Evolutionary conservation across 495 filamentous ascomycete genomes (phyloP), one percentile per base, ranked within the genome.

Genomic region (Delitschia confertaspora): DNA sequence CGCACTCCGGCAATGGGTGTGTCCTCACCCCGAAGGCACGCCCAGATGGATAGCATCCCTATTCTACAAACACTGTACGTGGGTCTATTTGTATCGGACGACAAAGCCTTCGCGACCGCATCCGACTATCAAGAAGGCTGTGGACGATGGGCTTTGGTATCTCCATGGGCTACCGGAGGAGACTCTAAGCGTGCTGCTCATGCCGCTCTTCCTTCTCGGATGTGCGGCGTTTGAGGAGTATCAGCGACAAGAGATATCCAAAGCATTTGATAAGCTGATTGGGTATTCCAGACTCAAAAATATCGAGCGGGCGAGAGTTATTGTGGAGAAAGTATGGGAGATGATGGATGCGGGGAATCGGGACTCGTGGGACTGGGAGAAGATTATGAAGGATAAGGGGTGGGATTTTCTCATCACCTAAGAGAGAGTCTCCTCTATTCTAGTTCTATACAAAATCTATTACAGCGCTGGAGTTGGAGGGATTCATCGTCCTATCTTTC

Each of bases 341-440:
- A 66, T 85, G 24, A 94, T 95, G 86, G 82, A 83, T 47, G 67
- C 57, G 3, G 79, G 77, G 10, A 85, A 87, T 64, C 67, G 73
- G 24, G 79, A 74, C 36, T 75, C 71, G 21, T 95, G 88, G 88
- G 88, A 95, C 61, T 93, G 87, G 88, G 85, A 93, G 57, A 75
- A 72, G 32, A 81, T 93, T 39, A 85, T 88, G 30, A 68, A 72
- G 25, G 63, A 73, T 17, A 79, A 87, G 71, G 82, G 79, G 16
- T 78, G 85, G 65, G 85, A 93, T 63, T 93, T 94, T 61, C 67
- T 91, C 33, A 76, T 82, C 47, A 83, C 80, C 49, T 85, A 60
- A 73, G 45, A 18, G 22, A n/a, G n/a, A n/a, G n/a, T n/a, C n/a
- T n/a, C n/a, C n/a, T n/a, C n/a, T n/a, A n/a, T 7, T 11, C 6